Percentiles rank a stretch among this genome's conserved stretches.
Evolutionary conservation across 306 rosid genomes (phyloP).

Genomic region (Aeschynomene evenia): DNA sequence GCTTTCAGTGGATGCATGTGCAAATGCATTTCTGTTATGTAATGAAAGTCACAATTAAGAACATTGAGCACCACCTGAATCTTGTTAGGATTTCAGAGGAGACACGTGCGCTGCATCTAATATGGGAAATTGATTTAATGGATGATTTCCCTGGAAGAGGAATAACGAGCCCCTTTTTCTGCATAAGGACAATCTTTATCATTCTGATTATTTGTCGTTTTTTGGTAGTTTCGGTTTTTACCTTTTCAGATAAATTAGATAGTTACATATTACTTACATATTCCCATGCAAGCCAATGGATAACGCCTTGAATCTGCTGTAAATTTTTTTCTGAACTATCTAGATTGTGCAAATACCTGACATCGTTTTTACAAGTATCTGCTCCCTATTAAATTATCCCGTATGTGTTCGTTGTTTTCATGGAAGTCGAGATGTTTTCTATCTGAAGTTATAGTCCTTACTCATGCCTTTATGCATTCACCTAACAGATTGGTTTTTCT

Average conservation of each 20-base stretch:
- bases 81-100: conserved; percentile 12
- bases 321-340: background rate
- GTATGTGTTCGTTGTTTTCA: background rate
- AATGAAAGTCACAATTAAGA: conserved; percentile 8
- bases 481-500: background rate
- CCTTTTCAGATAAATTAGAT: background rate
- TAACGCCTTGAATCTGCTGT: background rate
- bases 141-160: conserved; percentile 7
- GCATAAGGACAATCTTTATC: background rate
- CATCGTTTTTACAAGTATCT: background rate
- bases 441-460: background rate
- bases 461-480: background rate
- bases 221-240: conserved; percentile 4
- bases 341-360: conserved; percentile 2
- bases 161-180: conserved; percentile 18
- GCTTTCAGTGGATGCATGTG: conserved; percentile 18
- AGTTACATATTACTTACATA: background rate
- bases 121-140: conserved; percentile 2
- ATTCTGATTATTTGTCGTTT: background rate
- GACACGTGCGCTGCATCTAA: background rate
- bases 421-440: conserved; percentile 12
- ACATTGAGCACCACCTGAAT: background rate
- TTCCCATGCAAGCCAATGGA: background rate
- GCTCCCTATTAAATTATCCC: background rate
- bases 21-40: background rate